Evolutionary conservation across 2,329 filamentous ascomycete species (phyloP).

Genomic region (Hortaea werneckii): DNA sequence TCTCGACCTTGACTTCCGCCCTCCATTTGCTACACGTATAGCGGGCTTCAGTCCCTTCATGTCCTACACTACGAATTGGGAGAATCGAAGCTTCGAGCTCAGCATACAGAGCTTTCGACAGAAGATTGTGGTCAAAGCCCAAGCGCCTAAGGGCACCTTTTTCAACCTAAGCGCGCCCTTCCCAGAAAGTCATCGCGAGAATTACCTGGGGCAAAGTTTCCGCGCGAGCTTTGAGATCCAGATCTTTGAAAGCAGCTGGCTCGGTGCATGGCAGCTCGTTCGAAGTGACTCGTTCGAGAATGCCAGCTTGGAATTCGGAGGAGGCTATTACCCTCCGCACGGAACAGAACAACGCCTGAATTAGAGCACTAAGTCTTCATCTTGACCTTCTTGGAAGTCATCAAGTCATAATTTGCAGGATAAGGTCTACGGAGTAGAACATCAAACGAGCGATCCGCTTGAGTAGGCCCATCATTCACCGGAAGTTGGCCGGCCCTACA

Average conservation of each 20-base stretch:
- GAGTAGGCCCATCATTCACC: too few relatives aligned
- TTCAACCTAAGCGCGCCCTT: constrained; percentile 39
- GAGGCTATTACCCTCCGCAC: constrained; percentile 35
- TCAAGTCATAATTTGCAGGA: too few relatives aligned
- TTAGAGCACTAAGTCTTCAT: constrained; percentile 5
- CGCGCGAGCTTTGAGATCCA: constrained; percentile 34
- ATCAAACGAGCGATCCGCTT: too few relatives aligned
- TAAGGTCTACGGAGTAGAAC: too few relatives aligned
- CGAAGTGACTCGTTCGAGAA: constrained; percentile 32
- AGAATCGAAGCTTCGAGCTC: constrained; percentile 28
- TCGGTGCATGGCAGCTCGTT: constrained; percentile 31
- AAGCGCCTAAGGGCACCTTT: constrained; percentile 34
- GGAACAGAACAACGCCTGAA: constrained; percentile 29
- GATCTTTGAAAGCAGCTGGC: constrained; percentile 31
- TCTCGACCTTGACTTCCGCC: constrained; percentile 32
- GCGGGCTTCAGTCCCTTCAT: constrained; percentile 34
- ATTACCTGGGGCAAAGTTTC: constrained; percentile 39
- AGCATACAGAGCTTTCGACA: constrained; percentile 29
- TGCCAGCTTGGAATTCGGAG: constrained; percentile 41
- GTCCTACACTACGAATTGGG: constrained; percentile 31
- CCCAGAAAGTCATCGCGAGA: constrained; percentile 34
- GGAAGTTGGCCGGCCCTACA: too few relatives aligned
- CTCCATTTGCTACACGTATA: constrained; percentile 33
- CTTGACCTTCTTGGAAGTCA: too few relatives aligned
- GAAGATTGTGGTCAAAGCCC: constrained; percentile 32